Conservation (phyloP, 441 rosid species). For the Gossypium davidsonii region DNA sequence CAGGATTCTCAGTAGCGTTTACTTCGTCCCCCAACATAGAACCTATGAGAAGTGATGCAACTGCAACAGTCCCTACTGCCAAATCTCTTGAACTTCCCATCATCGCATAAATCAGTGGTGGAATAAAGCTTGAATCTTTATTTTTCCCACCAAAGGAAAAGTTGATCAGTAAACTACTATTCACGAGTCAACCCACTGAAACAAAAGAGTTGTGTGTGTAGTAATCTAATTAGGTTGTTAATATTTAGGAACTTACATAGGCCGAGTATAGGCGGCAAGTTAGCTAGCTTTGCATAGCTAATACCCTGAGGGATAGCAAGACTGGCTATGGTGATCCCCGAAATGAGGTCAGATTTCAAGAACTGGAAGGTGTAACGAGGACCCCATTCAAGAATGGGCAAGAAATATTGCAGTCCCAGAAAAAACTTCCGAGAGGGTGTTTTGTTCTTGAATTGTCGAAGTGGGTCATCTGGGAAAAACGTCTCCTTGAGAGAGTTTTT, state of each 20-base stretch:
- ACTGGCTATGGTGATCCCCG: slow-evolving; percentile 91
- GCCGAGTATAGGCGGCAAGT: slow-evolving; percentile 92
- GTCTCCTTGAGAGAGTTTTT: slow-evolving; percentile 69
- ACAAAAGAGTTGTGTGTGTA: slow-evolving; percentile 4
- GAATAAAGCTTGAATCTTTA: slow-evolving; percentile 86
- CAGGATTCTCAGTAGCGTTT: slow-evolving; percentile 52
- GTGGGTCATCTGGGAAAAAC: slow-evolving; percentile 88
- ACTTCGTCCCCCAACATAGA: slow-evolving; percentile 75
- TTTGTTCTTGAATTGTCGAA: slow-evolving; percentile 80
- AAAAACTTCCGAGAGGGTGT: slow-evolving; percentile 28
- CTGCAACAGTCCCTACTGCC: slow-evolving; percentile 92
- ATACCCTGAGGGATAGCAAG: slow-evolving; percentile 95
- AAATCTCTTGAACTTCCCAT: slow-evolving; percentile 91
- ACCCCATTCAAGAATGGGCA: slow-evolving; percentile 79
- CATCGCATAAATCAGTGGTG: slow-evolving; percentile 81
- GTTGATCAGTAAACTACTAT: neutral
- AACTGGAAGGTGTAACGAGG: slow-evolving; percentile 62
- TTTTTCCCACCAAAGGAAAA: neutral
- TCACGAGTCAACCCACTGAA: no score
- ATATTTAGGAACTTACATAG: slow-evolving; percentile 48
- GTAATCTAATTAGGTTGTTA: neutral
- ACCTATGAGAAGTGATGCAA: slow-evolving; percentile 65
- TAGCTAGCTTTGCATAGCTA: slow-evolving; percentile 87
- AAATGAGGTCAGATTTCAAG: slow-evolving; percentile 64
- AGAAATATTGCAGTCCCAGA: slow-evolving; percentile 55